Conservation (phyloP, 352 stramenopile species). For the Globisporangium abappressorium region DNA sequence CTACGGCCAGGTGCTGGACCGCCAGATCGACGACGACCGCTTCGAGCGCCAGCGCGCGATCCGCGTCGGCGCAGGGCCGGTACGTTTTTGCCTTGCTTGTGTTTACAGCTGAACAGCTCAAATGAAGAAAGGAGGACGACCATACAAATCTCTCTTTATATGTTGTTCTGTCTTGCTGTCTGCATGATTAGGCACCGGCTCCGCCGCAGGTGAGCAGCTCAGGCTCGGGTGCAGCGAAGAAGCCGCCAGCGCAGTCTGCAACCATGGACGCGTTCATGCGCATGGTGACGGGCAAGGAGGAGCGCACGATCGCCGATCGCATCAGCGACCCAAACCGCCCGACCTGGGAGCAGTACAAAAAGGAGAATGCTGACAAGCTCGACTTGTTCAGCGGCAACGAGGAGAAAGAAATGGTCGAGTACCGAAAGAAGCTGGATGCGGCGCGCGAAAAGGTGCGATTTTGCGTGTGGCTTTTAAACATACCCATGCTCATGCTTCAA, state of each 20-base stretch:
- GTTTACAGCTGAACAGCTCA: background rate
- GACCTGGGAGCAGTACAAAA: constrained; percentile 97
- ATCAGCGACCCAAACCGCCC: constrained; percentile 92
- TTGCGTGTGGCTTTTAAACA: no score
- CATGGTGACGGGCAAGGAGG: constrained; percentile 91
- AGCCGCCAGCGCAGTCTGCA: constrained; percentile 44
- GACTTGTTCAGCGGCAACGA: constrained; percentile 78
- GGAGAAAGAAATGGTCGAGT: constrained; percentile 93
- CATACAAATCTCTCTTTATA: background rate
- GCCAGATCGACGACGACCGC: constrained; percentile 81
- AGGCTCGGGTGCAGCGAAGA: constrained; percentile 11
- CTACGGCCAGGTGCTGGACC: constrained; percentile 77
- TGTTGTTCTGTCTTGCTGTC: background rate
- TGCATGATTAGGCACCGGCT: constrained; percentile 6
- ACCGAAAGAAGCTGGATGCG: constrained; percentile 91
- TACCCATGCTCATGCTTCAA: background rate
- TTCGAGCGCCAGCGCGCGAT: constrained; percentile 75
- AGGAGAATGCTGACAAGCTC: constrained; percentile 94
- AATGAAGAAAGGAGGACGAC: background rate
- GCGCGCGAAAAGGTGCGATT: constrained; percentile 82
- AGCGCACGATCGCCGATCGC: constrained; percentile 92
- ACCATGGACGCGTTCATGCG: constrained; percentile 95
- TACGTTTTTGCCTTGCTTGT: constrained; percentile 19
- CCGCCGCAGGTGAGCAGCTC: background rate
- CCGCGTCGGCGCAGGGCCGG: constrained; percentile 33